These are phyloP conservation scores for Coemansia sp. DNA, from an alignment of 192 early-diverging fungal species.

Conservation along the genomic window DNA sequence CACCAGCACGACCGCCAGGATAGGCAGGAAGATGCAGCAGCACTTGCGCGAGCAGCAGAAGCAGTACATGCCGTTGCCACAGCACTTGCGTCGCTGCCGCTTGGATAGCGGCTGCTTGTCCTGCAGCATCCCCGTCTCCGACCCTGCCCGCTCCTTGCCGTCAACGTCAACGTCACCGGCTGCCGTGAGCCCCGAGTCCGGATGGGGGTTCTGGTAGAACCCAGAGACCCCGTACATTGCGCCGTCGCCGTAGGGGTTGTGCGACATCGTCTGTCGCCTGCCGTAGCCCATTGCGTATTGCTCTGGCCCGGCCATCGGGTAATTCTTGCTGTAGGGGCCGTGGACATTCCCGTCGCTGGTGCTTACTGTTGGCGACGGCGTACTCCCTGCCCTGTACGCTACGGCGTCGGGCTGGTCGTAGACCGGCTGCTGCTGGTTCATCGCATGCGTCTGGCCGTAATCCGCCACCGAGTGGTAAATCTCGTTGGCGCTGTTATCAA, in stretches of 20 bases:
- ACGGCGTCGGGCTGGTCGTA: no score
- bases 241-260: slow-evolving; percentile 1
- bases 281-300: not conserved
- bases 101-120: no score
- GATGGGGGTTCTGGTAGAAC: slow-evolving; percentile 4
- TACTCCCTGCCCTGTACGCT: no score
- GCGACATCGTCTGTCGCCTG: not conserved
- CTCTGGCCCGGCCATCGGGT: no score
- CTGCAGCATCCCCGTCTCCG: not conserved
- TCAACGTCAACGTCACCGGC: slow-evolving; percentile 2
- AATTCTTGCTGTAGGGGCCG: not conserved
- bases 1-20: slow-evolving; percentile 35
- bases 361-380: not conserved
- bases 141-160: slow-evolving; percentile 3
- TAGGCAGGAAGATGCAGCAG: slow-evolving; percentile 41
- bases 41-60: slow-evolving; percentile 46
- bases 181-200: slow-evolving; percentile 7
- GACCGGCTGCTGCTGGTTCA: no score
- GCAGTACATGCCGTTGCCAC: slow-evolving; percentile 50
- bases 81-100: slow-evolving; percentile 19
- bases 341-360: not conserved
- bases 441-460: no score
- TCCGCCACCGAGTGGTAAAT: no score
- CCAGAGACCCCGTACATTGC: not conserved
- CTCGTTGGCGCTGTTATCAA: no score